Evolutionary conservation across 2,329 filamentous ascomycete genomes (phyloP).

Genomic region (Massarina eburnea): DNA sequence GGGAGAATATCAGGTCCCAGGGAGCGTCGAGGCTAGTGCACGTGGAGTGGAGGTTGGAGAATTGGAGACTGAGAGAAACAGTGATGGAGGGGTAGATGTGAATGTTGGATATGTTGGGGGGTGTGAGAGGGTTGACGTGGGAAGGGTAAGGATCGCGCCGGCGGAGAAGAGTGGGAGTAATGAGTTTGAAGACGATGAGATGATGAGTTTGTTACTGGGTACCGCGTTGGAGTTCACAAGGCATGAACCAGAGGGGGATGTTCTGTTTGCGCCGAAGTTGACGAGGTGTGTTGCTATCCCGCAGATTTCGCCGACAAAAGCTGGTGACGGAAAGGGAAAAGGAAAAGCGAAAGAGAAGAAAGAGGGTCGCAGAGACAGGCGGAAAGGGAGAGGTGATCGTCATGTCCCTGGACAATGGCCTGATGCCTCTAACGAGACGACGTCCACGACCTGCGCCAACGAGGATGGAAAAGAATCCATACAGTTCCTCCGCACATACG

Average conservation of each 20-base stretch:
- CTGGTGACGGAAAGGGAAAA: conserved; percentile 3
- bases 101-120: conserved; percentile 27
- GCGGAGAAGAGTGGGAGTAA: conserved; percentile 2
- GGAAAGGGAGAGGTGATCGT: conserved; percentile 2
- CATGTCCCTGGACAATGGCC: conserved; percentile 13
- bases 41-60: conserved; percentile 25
- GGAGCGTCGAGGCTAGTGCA: conserved; percentile 28
- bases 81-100: conserved; percentile 19
- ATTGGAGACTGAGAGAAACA: conserved; percentile 13
- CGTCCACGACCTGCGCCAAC: not conserved
- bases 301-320: conserved; percentile 7
- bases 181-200: conserved; percentile 4
- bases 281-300: conserved; percentile 30
- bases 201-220: conserved; percentile 16
- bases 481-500: conserved; percentile 33
- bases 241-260: conserved; percentile 26
- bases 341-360: not conserved
- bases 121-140: conserved; percentile 26
- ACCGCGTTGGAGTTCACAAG: conserved; percentile 29
- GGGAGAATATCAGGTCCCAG: conserved; percentile 19
- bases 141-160: conserved; percentile 9
- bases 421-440: conserved; percentile 10
- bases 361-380: not conserved
- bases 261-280: conserved; percentile 25
- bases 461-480: conserved; percentile 12